Evolutionary conservation across 2,329 filamentous ascomycete genomes (phyloP).

Genomic region (Rutstroemia sydowiana): DNA sequence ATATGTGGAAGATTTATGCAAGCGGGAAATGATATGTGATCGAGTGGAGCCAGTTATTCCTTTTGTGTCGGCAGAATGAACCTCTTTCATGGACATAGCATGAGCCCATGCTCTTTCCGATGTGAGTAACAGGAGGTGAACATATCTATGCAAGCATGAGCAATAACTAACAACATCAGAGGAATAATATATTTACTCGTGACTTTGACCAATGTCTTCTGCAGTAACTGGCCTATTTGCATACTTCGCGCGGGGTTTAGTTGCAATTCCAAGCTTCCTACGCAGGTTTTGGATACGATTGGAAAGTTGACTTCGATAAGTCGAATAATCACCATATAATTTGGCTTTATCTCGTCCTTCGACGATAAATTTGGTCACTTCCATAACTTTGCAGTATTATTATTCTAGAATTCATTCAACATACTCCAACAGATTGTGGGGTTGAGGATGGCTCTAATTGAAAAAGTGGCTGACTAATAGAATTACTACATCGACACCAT

Average conservation of each 20-base stretch:
- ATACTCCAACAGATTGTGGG: slow-evolving; percentile 5
- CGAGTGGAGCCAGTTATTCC: slow-evolving; percentile 72
- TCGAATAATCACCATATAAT: slow-evolving; percentile 79
- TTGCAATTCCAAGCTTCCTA: slow-evolving; percentile 77
- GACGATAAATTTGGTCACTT: slow-evolving; percentile 71
- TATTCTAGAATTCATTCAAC: not conserved
- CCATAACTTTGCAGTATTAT: slow-evolving; percentile 14
- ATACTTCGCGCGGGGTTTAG: slow-evolving; percentile 82
- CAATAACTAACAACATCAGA: not conserved
- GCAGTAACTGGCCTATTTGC: slow-evolving; percentile 65
- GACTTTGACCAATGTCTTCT: slow-evolving; percentile 65
- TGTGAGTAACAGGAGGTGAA: slow-evolving; percentile 72
- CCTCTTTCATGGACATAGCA: slow-evolving; percentile 87
- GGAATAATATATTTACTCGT: slow-evolving; percentile 53
- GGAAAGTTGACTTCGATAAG: slow-evolving; percentile 72
- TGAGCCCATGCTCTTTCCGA: slow-evolving; percentile 92
- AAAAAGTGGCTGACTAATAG: not conserved
- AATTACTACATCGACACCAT: too few relatives aligned
- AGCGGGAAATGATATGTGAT: slow-evolving; percentile 80
- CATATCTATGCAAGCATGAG: slow-evolving; percentile 47
- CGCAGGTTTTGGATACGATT: slow-evolving; percentile 76
- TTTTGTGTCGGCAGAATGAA: slow-evolving; percentile 71
- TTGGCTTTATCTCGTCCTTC: slow-evolving; percentile 75
- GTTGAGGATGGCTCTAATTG: not conserved
- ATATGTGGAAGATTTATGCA: slow-evolving; percentile 69